Evolutionary conservation across 495 filamentous ascomycete genomes (phyloP).

Genomic region (Terfezia claveryi): DNA sequence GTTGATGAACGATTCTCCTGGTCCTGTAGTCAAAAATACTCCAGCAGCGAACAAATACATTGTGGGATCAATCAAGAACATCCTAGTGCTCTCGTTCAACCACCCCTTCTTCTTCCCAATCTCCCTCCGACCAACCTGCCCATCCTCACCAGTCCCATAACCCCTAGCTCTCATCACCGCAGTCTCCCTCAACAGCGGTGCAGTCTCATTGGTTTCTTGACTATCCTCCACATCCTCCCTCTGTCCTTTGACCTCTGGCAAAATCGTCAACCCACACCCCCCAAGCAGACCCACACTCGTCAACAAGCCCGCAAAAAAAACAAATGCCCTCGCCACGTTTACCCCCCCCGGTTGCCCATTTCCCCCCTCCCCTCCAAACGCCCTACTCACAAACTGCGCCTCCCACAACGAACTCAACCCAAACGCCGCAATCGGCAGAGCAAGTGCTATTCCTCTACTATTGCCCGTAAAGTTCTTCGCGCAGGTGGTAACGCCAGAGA

Average conservation of each 20-base stretch:
- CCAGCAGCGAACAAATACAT: slow-evolving; percentile 89
- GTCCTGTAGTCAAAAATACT: slow-evolving; percentile 84
- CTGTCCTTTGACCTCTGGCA: slow-evolving; percentile 31
- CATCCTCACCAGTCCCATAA: slow-evolving; percentile 20
- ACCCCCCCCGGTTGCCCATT: slow-evolving; percentile 50
- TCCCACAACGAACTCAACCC: slow-evolving; percentile 88
- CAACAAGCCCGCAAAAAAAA: slow-evolving; percentile 52
- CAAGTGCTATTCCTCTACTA: slow-evolving; percentile 65
- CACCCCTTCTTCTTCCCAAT: slow-evolving; percentile 63
- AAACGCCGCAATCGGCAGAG: slow-evolving; percentile 75
- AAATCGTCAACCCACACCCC: slow-evolving; percentile 44
- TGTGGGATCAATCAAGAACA: slow-evolving; percentile 64
- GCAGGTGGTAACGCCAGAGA: slow-evolving; percentile 71
- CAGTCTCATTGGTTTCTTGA: slow-evolving; percentile 32
- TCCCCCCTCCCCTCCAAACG: slow-evolving; percentile 42
- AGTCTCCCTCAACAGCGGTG: not conserved
- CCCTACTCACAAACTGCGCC: slow-evolving; percentile 62
- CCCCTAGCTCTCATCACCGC: not conserved
- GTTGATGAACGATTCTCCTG: slow-evolving; percentile 92
- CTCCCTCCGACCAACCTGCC: slow-evolving; percentile 23
- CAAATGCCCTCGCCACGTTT: slow-evolving; percentile 66
- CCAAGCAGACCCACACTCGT: slow-evolving; percentile 50
- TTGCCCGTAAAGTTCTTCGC: slow-evolving; percentile 76
- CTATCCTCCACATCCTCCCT: slow-evolving; percentile 43
- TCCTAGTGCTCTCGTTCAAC: slow-evolving; percentile 63